Evolutionary conservation across 306 rosid genomes (phyloP).

Genomic region (Rubus parviflorus): DNA sequence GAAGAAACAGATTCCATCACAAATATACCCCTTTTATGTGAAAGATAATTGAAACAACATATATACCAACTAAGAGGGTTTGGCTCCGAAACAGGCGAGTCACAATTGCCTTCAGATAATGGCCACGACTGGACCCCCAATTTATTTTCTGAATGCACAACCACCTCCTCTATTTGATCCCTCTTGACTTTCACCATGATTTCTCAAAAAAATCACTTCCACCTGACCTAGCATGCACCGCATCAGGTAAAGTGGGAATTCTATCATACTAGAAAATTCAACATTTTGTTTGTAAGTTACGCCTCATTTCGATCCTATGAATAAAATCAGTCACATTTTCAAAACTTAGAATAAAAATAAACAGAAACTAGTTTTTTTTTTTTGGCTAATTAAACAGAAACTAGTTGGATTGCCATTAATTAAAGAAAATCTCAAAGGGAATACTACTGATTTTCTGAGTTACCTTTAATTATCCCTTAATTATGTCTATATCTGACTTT

Average conservation of each 20-base stretch:
- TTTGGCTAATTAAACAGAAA: no score
- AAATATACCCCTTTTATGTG: neutral
- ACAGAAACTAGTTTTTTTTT: no score
- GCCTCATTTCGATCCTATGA: no score
- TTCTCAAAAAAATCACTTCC: neutral
- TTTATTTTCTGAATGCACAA: constrained; percentile 26
- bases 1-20: neutral
- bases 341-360: no score
- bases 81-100: constrained; percentile 25
- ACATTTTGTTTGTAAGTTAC: neutral
- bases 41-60: neutral
- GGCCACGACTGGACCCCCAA: neutral
- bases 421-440: no score
- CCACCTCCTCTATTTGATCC: constrained; percentile 24
- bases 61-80: constrained; percentile 37
- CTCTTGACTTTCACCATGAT: constrained; percentile 26
- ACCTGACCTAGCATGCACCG: neutral
- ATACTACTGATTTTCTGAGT: no score
- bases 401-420: no score
- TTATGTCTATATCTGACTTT: no score
- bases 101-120: constrained; percentile 12
- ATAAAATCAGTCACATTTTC: no score
- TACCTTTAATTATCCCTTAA: no score
- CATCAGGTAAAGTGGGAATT: neutral
- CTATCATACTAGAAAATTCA: neutral